Evolutionary conservation across 257 asterid genomes (phyloP).

Genomic region (Coffea canephora): DNA sequence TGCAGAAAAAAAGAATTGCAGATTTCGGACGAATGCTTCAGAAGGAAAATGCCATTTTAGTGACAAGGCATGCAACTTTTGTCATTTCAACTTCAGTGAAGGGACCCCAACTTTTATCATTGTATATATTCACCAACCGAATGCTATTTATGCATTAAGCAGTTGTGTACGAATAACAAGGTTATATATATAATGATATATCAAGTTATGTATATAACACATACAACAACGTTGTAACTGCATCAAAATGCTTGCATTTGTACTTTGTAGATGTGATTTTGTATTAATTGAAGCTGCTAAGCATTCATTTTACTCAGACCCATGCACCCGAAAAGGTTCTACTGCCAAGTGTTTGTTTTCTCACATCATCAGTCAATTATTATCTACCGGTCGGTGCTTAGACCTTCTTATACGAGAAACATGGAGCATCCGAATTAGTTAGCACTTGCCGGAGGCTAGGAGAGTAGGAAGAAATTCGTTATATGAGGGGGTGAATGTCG

Average conservation of each 20-base stretch:
- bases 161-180: too few relatives aligned
- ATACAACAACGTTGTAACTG: too few relatives aligned
- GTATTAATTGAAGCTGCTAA: too few relatives aligned
- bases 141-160: too few relatives aligned
- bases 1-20: background rate
- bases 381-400: background rate
- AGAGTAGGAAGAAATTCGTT: background rate
- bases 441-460: background rate
- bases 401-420: too few relatives aligned
- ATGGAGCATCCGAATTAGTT: background rate
- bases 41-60: background rate
- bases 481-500: background rate
- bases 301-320: too few relatives aligned
- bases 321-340: too few relatives aligned
- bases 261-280: too few relatives aligned
- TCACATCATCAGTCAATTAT: background rate
- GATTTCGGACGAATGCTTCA: background rate
- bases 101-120: background rate
- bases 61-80: background rate
- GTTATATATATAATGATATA: too few relatives aligned
- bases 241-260: too few relatives aligned
- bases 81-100: background rate
- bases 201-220: too few relatives aligned
- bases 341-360: background rate
- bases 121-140: too few relatives aligned